Evolutionary conservation across 1,139 yeast species (phyloP).

Genomic region (Arxiozyma slooffiae): DNA sequence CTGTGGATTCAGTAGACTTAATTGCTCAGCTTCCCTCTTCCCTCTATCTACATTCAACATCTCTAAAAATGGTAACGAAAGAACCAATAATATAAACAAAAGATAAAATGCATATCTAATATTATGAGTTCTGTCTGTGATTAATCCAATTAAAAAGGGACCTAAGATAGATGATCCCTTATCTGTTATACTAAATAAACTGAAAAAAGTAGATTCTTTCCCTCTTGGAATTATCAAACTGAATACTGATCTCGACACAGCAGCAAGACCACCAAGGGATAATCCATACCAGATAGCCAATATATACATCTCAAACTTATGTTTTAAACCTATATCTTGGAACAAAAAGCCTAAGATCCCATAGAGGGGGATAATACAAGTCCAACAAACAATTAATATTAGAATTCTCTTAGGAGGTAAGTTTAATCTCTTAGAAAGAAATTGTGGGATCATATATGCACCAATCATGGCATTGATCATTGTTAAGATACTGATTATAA

Average conservation of each 20-base stretch:
- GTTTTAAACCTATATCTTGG: constrained; percentile 43
- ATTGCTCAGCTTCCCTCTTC: constrained; percentile 36
- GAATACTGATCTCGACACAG: constrained; percentile 54
- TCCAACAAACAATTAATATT: constrained; percentile 46
- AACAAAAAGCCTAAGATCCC: constrained; percentile 54
- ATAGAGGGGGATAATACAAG: constrained; percentile 54
- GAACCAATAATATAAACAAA: constrained; percentile 39
- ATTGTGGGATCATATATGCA: constrained; percentile 44
- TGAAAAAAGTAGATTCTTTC: constrained; percentile 59
- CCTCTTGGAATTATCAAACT: constrained; percentile 59
- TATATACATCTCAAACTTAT: constrained; percentile 53
- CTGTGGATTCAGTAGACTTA: constrained; percentile 15
- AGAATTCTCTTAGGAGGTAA: constrained; percentile 40
- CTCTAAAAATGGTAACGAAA: constrained; percentile 44
- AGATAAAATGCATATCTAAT: constrained; percentile 60
- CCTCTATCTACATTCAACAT: constrained; percentile 51
- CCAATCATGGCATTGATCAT: constrained; percentile 56
- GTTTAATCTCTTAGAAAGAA: constrained; percentile 35
- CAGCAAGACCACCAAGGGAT: constrained; percentile 57
- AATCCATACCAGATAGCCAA: constrained; percentile 64
- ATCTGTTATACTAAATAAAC: constrained; percentile 61
- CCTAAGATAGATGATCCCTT: constrained; percentile 66
- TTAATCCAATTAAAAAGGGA: constrained; percentile 53
- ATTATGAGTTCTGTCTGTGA: constrained; percentile 59
- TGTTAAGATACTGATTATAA: constrained; percentile 50